Percentiles rank a stretch among this genome's conserved stretches.
These are phyloP conservation scores for Sphaerostilbella broomeana DNA, from an alignment of 2,329 filamentous ascomycete species.

Conservation along the genomic window DNA sequence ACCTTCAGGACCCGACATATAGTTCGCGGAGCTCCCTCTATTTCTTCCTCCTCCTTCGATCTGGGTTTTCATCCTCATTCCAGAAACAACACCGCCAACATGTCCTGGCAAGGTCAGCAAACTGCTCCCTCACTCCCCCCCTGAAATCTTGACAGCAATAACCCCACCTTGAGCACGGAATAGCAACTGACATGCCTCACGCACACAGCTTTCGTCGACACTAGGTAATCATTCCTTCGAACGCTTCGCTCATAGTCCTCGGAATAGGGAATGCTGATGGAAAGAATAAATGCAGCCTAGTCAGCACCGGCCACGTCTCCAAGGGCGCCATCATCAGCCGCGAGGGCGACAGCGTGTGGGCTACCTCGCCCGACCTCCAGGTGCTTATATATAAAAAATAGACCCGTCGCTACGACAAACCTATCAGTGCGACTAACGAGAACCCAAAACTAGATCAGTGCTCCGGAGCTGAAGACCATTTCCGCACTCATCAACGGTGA, in stretches of 20 bases:
- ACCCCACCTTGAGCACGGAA: slow-evolving; percentile 21
- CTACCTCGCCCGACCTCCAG: slow-evolving; percentile 60
- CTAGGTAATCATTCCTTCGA: slow-evolving; percentile 34
- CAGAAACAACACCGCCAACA: slow-evolving; percentile 31
- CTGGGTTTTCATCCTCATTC: slow-evolving; percentile 4
- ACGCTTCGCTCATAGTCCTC: background rate
- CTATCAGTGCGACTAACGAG: background rate
- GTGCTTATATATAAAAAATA: slow-evolving; percentile 43
- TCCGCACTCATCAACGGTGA: slow-evolving; percentile 44
- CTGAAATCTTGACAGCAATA: too few relatives aligned
- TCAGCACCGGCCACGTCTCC: slow-evolving; percentile 72
- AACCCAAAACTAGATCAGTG: slow-evolving; percentile 25
- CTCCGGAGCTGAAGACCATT: slow-evolving; percentile 54
- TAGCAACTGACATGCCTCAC: slow-evolving; percentile 2
- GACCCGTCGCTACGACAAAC: background rate
- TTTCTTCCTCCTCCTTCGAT: slow-evolving; percentile 4
- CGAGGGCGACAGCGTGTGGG: slow-evolving; percentile 77
- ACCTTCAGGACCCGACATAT: background rate
- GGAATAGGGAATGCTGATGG: slow-evolving; percentile 15
- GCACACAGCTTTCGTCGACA: slow-evolving; percentile 43
- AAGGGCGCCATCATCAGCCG: slow-evolving; percentile 78
- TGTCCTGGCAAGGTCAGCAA: slow-evolving; percentile 72
- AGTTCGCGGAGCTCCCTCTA: background rate
- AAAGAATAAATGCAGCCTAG: slow-evolving; percentile 52
- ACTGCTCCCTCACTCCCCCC: slow-evolving; percentile 13